These are phyloP conservation scores for Cyclotella atomus DNA, from an alignment of 108 stramenopile genomes.

Conservation along the genomic window DNA sequence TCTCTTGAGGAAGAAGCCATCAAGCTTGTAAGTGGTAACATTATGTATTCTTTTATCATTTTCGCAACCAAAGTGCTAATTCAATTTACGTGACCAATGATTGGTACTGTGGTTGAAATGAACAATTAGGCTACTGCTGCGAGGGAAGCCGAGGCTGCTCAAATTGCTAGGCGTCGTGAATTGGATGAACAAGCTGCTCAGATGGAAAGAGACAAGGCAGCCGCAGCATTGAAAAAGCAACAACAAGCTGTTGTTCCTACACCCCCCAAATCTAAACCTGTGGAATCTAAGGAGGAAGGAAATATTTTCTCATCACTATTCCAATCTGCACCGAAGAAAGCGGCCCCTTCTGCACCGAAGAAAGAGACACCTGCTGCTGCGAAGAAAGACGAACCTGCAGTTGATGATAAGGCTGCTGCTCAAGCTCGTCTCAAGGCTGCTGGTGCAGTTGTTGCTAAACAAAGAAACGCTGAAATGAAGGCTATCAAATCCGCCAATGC, in stretches of 20 bases:
- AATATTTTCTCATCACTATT: conserved; percentile 19
- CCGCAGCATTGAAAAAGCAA: conserved; percentile 66
- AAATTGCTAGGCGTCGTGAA: conserved; percentile 63
- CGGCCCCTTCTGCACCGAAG: conserved; percentile 19
- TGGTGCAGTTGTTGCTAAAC: conserved; percentile 1
- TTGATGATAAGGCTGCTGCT: not conserved
- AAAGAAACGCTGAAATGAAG: conserved; percentile 9
- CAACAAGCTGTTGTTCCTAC: conserved; percentile 17
- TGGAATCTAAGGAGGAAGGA: not conserved
- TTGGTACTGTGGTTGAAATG: too few species aligned
- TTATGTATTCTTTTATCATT: not conserved
- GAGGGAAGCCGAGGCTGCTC: conserved; percentile 65
- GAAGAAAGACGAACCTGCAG: not conserved
- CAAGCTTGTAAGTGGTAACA: conserved; percentile 44
- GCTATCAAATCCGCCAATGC: conserved; percentile 3
- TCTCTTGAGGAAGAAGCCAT: conserved; percentile 74
- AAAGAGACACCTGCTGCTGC: conserved; percentile 15
- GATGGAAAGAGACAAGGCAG: conserved; percentile 63
- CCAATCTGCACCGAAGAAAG: conserved; percentile 23
- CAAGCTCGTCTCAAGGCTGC: conserved; percentile 11
- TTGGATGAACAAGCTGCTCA: conserved; percentile 69
- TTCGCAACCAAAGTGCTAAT: not conserved
- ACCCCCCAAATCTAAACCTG: not conserved
- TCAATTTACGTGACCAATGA: not conserved
- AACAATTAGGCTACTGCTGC: conserved; percentile 63